Conservation (phyloP, 495 filamentous ascomycete genomes). For the Clavariopsis aquatica region DNA sequence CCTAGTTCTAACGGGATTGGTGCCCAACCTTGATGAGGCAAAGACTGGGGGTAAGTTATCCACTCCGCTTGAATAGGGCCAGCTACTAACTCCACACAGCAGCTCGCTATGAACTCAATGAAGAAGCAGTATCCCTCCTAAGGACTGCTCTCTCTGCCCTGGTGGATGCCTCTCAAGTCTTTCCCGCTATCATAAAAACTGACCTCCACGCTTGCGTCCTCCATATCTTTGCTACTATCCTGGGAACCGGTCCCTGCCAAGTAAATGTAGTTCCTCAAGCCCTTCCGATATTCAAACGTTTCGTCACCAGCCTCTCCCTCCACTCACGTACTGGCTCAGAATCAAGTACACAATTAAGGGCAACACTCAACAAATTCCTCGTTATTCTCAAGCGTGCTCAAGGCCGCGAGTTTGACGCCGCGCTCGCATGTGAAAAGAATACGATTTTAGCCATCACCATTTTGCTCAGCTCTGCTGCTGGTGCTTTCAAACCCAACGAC, state of each 20-base stretch:
- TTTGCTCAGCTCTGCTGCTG: slow-evolving; percentile 76
- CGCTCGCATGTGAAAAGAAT: slow-evolving; percentile 88
- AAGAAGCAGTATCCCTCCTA: slow-evolving; percentile 82
- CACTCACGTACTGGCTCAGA: slow-evolving; percentile 40
- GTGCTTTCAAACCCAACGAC: slow-evolving; percentile 70
- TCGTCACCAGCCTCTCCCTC: slow-evolving; percentile 70
- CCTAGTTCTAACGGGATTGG: slow-evolving; percentile 78
- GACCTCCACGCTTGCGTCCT: slow-evolving; percentile 96
- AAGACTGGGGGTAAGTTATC: slow-evolving; percentile 47
- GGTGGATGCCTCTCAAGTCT: slow-evolving; percentile 90
- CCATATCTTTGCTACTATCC: slow-evolving; percentile 92
- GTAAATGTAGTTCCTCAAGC: slow-evolving; percentile 84
- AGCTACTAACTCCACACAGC: slow-evolving; percentile 31
- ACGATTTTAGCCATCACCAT: slow-evolving; percentile 85
- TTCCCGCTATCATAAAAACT: slow-evolving; percentile 92
- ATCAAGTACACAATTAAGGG: slow-evolving; percentile 60
- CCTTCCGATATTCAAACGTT: slow-evolving; percentile 87
- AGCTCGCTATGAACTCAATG: slow-evolving; percentile 69
- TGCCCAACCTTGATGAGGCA: slow-evolving; percentile 82
- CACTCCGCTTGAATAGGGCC: neutral
- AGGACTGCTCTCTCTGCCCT: slow-evolving; percentile 78
- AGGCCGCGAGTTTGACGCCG: slow-evolving; percentile 75
- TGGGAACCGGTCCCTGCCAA: slow-evolving; percentile 84
- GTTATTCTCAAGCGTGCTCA: slow-evolving; percentile 80
- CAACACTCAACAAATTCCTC: slow-evolving; percentile 75